These are phyloP conservation scores for Pseudocercospora vitis DNA, from an alignment of 2,329 filamentous ascomycete genomes.

Conservation along the genomic window DNA sequence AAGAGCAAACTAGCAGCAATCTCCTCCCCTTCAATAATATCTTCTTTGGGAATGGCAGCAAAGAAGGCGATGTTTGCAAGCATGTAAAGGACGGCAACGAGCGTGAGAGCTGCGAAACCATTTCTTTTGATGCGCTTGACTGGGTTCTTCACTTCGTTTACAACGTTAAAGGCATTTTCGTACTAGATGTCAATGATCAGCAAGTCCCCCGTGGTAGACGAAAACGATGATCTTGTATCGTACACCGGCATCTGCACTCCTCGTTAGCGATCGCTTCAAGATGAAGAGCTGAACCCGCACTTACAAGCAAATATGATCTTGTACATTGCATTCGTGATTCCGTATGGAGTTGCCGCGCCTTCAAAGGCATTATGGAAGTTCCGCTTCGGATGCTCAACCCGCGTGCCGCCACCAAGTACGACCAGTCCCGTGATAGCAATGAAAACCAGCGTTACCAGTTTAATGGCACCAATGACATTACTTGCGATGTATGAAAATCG, in stretches of 20 bases:
- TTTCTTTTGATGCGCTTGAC: conserved; percentile 53
- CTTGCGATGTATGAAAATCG: conserved; percentile 57
- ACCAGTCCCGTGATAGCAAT: conserved; percentile 55
- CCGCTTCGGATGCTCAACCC: conserved; percentile 50
- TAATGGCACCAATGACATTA: conserved; percentile 60
- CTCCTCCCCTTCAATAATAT: conserved; percentile 49
- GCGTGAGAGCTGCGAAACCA: conserved; percentile 35
- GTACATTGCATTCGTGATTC: conserved; percentile 59
- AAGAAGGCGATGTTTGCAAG: conserved; percentile 64
- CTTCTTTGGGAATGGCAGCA: conserved; percentile 54
- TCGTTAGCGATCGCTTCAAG: neutral
- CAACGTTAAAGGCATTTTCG: conserved; percentile 61
- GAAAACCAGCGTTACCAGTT: conserved; percentile 63
- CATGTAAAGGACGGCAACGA: conserved; percentile 55
- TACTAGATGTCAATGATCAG: conserved; percentile 23
- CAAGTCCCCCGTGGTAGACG: neutral
- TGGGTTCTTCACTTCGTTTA: conserved; percentile 63
- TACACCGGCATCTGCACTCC: neutral
- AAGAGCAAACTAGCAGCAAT: conserved; percentile 62
- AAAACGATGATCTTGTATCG: neutral
- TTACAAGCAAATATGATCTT: conserved; percentile 47
- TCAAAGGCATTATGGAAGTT: conserved; percentile 60
- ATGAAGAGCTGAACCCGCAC: neutral
- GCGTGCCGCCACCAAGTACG: conserved; percentile 58
- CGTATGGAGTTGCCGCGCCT: conserved; percentile 49